A percentile compares a stretch with the other conserved stretches of the same genome.
These are phyloP conservation scores for Cercospora zeae-maydis DNA, from an alignment of 2,329 filamentous ascomycete genomes.

Conservation along the genomic window DNA sequence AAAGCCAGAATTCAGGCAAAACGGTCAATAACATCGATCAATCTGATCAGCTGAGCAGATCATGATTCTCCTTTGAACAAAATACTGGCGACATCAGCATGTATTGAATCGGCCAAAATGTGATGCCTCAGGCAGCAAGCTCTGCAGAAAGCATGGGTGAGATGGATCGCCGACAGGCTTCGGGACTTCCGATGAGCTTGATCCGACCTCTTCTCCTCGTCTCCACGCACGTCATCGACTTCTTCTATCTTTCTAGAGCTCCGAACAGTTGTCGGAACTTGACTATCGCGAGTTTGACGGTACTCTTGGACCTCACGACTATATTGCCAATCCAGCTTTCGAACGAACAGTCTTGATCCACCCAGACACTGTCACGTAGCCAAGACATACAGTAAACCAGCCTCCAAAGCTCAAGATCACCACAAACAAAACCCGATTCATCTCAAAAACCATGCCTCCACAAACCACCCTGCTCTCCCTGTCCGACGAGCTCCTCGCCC, in stretches of 20 bases:
- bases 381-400: too few species aligned
- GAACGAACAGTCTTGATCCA: too few species aligned
- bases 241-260: not conserved
- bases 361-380: too few species aligned
- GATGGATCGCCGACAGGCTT: not conserved
- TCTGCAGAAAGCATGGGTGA: not conserved
- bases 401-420: not conserved
- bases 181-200: conserved; percentile 5
- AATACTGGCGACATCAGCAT: too few species aligned
- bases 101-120: not conserved
- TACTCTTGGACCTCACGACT: too few species aligned
- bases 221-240: conserved; percentile 10
- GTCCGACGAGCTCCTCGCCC: conserved; percentile 12
- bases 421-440: not conserved
- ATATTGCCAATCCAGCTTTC: too few species aligned
- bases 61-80: too few species aligned
- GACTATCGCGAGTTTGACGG: not conserved
- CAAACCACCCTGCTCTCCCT: not conserved
- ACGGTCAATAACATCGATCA: too few species aligned
- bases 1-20: too few species aligned
- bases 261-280: not conserved
- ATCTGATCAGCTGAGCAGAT: too few species aligned
- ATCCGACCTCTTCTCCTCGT: conserved; percentile 1
- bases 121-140: not conserved
- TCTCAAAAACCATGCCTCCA: not conserved